phyloP scores from a whole-genome alignment of 2,329 filamentous ascomycete species.

The Claviceps maximensis region DNA sequence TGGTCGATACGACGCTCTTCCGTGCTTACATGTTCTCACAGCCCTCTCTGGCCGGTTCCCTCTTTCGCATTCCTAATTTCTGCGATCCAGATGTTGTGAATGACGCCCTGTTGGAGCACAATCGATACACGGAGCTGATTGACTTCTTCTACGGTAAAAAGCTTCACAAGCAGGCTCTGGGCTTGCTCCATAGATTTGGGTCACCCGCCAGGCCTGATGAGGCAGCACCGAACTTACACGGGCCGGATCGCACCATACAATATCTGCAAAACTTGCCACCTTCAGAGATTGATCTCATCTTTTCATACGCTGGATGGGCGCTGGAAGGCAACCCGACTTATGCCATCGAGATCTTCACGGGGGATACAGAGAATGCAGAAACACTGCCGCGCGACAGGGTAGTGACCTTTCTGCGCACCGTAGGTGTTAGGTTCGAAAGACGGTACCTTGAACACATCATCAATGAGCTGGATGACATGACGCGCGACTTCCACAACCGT shows the following conservation, averaged over 20 bases:
- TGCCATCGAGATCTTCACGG: conserved; percentile 86
- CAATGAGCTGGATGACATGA: conserved; percentile 69
- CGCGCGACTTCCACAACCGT: conserved; percentile 75
- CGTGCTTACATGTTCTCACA: conserved; percentile 88
- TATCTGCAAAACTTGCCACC: conserved; percentile 86
- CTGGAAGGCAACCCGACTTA: conserved; percentile 56
- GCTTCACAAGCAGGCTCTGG: conserved; percentile 75
- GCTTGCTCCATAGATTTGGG: conserved; percentile 71
- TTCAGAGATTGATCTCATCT: conserved; percentile 76
- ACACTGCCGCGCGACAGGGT: conserved; percentile 68
- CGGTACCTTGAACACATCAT: conserved; percentile 86
- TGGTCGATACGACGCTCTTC: conserved; percentile 92
- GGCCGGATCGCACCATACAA: conserved; percentile 69
- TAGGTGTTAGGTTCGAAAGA: conserved; percentile 60
- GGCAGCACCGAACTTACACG: conserved; percentile 48
- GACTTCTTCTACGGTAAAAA: conserved; percentile 96
- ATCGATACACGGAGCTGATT: conserved; percentile 85
- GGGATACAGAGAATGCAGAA: conserved; percentile 91
- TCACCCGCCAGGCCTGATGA: conserved; percentile 38
- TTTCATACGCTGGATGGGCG: conserved; percentile 88
- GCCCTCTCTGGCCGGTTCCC: conserved; percentile 69
- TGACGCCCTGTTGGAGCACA: conserved; percentile 76
- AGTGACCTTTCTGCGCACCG: conserved; percentile 55
- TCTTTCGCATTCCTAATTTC: conserved; percentile 94
- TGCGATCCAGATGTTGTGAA: conserved; percentile 94